Percentiles rank a stretch among this genome's conserved stretches.
These are phyloP conservation scores for Posidonia australis DNA, from an alignment of 106 monocot genomes.

Conservation along the genomic window DNA sequence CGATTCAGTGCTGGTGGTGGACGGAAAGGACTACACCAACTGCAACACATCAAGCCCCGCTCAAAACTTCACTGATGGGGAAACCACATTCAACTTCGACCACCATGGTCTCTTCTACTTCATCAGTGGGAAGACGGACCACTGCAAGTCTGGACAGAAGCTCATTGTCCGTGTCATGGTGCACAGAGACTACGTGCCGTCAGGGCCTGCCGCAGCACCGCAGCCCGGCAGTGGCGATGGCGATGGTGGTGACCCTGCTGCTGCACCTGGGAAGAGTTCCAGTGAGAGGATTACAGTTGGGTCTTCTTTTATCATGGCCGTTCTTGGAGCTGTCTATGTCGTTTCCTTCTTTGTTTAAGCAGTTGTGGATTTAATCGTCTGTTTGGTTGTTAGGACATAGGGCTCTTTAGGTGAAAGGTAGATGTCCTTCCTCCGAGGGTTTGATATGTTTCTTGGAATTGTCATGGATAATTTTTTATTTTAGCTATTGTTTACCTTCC, in stretches of 20 bases:
- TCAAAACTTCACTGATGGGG: constrained; percentile 28
- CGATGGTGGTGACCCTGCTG: not conserved
- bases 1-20: constrained; percentile 65
- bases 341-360: no score
- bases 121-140: constrained; percentile 45
- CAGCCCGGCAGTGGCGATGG: not conserved
- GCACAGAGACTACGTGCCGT: constrained; percentile 2
- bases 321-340: not conserved
- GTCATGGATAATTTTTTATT: no score
- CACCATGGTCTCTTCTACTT: constrained; percentile 70
- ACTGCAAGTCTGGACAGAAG: constrained; percentile 52
- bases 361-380: no score
- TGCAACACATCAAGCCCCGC: constrained; percentile 44
- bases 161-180: constrained; percentile 63
- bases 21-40: constrained; percentile 23
- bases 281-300: not conserved
- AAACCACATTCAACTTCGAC: constrained; percentile 39
- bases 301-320: not conserved
- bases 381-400: no score
- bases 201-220: not conserved
- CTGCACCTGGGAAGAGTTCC: not conserved
- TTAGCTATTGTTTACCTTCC: no score
- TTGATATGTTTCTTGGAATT: no score
- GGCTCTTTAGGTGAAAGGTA: no score
- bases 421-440: no score